Evolutionary conservation across 345 rosid species (phyloP), one percentile per base, ranked within the genome.

Genomic region (Jatropha curcas): DNA sequence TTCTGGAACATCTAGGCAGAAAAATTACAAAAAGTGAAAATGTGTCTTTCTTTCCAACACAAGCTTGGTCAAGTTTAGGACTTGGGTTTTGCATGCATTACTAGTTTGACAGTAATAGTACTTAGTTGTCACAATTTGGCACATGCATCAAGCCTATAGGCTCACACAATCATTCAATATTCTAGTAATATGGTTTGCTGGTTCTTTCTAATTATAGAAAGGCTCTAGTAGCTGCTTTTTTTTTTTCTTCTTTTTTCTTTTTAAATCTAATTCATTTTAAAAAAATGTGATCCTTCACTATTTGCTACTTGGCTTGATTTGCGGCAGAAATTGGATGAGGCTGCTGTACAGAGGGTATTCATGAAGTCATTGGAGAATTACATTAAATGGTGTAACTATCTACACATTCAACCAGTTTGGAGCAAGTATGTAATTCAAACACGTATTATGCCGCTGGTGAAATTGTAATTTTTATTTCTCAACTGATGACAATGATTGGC

Each of bases 371-470:
- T 94, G 46, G 98, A 89, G 0, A 94, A 94, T 82, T 92, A 94
- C 85, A 85, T 82, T 37, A 92, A 88, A 80, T 94, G 98, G 98
- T 94, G 98, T 79, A 71, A 81, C 67, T 95, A 95, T 87, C 79
- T 95, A 76, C 76, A 89, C 82, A 77, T 95, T 80, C 97, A 82
- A 76, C 94, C 98, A 57, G 94, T 89, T 37, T 95, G 97, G 96
- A 84, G 92, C 90, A 84, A 82, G 98, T 94, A 89, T 72, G 82
- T 35, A 60, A 58, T 55, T 67, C 5, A 77, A 57, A 39, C 20
- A 1, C 52, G 50, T 34, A 69, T 53, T 25, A 19, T 10, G 48
- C 74, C 25, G 2, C 56, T 24, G 37, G 28, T 33, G 30, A 34
- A 34, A n/a, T 14, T 65, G 20, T 13, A 52, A 30, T 41, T 30